Evolutionary conservation across 495 filamentous ascomycete species (phyloP), one percentile per base, ranked within the genome.

Genomic region (Aspergillus haitiensis): DNA sequence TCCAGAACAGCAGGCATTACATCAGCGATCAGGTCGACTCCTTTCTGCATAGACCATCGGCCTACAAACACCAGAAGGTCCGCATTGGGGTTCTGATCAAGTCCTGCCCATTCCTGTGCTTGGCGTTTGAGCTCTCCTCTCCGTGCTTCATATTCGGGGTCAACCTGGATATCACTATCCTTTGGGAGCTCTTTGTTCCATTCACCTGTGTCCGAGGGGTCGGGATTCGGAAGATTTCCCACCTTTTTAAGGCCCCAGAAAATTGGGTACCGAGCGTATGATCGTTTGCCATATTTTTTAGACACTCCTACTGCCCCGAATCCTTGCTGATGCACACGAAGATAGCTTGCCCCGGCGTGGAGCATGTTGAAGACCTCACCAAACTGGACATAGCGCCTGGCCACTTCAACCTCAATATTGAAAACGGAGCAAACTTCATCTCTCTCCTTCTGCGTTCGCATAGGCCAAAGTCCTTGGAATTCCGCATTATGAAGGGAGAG

Each of bases 61-160:
- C 88, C 88, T 42, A 92, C 88, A 62, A 92, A 92, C 10, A 91
- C 88, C 60, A 91, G 80, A 21, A 92, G 77, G 59, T 92, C 88
- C 4, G 88, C 88, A 37, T 83, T 75, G 8, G 87, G 80, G 55
- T 86, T 82, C 53, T 84, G 78, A 1, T 88, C 74, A 0, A 92
- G 76, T 7, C 84, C 85, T 33, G 88, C 88, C 88, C 88, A 92
- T 71, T 90, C 84, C 64, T 92, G 88, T 6, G 88, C 88, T 63
- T 91, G 88, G 6, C 81, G 78, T 46, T 84, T 83, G 21, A 89
- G 72, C 6, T 81, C 81, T 1, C 70, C 79, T 61, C 88, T 69
- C 36, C 74, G 73, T 33, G 77, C 71, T 67, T 92, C 88, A 45
- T 82, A 84, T 11, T 74, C 72, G 16, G 70, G 68, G 58, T 92